Base-by-base conservation (phyloP, 148 eudicot species). In the Linanthus parryae region DNA sequence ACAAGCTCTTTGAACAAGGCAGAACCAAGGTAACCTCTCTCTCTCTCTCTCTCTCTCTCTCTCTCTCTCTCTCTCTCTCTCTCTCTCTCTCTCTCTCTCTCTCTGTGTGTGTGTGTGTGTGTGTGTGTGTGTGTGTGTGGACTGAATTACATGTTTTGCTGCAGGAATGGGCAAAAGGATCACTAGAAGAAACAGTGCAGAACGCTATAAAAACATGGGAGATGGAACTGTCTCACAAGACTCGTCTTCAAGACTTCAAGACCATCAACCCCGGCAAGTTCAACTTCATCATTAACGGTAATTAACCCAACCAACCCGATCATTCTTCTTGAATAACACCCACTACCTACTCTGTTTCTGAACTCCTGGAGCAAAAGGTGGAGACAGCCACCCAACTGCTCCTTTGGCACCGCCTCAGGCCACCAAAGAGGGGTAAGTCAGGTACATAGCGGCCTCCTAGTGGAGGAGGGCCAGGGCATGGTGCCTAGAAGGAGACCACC, bases 171-270 rank as follows among this genome's bases (percentile, higher is more conserved):
- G 61, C 81, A 38, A 58, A 82, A 37, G 97, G 97, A 52, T 89
- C 97, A 24, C 54, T 85, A 16, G 97, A 82, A 70, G 97, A 89
- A 59, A 79, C 66, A 5, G 95, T 90, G 43, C 95, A 90, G 56
- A 90, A 90, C 48, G 92, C 97, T n/a, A 70, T 90, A 19, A 90
- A 90, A 75, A 67, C 95, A 31, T 90, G 97, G 95, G 97, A 90
- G 57, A 90, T 90, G 97, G 95, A 90, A 41, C 64, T 85, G 4
- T 85, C 95, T 22, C 88, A 90, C 74, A 85, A 90, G 70, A 60
- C 83, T 41, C 77, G 88, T 14, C 45, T 90, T 29, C 81, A 80
- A 29, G 97, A 85, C 36, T 85, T 82, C 68, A 80, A 64, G 56
- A 80, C 88, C n/a, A 70, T 90, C 0, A 82, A 78, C 66, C 97